Evolutionary conservation across 305 asterid genomes (phyloP), one percentile per base, ranked within the genome.

Genomic region (Fraxinus ornus): DNA sequence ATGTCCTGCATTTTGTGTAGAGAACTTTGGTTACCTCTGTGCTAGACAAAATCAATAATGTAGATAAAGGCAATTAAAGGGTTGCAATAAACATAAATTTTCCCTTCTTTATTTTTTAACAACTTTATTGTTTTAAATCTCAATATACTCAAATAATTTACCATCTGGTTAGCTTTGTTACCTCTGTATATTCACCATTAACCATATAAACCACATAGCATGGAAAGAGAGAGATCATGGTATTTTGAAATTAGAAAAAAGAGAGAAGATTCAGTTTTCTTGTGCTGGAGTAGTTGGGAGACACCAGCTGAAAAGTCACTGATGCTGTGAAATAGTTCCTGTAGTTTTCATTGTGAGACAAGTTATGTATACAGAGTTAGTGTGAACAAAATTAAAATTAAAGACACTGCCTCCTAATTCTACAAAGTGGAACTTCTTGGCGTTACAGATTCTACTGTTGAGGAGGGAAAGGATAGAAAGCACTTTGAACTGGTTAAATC

Each of bases 401-500:
- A 76, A 77, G 79, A 81, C 80, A 80, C 70, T 83, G 84, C 89
- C 78, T 81, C 75, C 85, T 85, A 77, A 89, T 85, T 83, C 77
- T 83, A 64, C 81, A 62, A 62, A 77, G 81, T 82, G 85, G 89
- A 89, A 70, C 86, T 84, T 87, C 47, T 88, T 92, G 90, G 89
- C 89, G 85, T 90, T 86, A 80, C 96, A 92, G 98, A 88, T 88
- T 87, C 91, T 85, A 84, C 88, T 75, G 76, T 91, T 78, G 90
- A 90, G 82, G 98, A 91, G 90, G 94, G 97, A 86, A 90, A 87
- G 81, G 80, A 88, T 84, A 89, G 88, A 87, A 90, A 85, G 89
- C 90, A 83, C 70, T 91, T 93, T 86, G 95, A 94, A 80, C 78
- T 92, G 88, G 94, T 86, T 87, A 91, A 86, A 85, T 92, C 97